Evolutionary conservation across 306 rosid species (phyloP).

Genomic region (Rosa chinensis): DNA sequence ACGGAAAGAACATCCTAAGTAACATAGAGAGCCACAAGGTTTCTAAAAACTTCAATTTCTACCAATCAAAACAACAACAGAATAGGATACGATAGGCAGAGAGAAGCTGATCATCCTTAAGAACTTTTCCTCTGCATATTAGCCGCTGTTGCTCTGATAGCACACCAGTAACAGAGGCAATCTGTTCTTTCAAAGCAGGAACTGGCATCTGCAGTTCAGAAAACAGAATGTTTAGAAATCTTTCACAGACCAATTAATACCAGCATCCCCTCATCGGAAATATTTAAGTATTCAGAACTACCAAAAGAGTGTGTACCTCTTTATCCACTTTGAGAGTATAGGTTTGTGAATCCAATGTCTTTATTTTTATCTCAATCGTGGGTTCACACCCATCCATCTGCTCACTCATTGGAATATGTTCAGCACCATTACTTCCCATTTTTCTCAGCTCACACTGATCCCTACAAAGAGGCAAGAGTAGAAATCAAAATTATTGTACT

Average conservation of each 20-base stretch:
- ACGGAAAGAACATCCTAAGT: neutral
- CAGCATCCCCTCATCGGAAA: neutral
- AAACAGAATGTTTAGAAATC: constrained; percentile 13
- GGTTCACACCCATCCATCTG: constrained; percentile 65
- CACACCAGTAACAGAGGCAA: constrained; percentile 68
- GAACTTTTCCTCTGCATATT: constrained; percentile 69
- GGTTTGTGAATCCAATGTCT: constrained; percentile 90
- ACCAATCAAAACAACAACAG: constrained; percentile 6
- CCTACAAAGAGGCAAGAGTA: constrained; percentile 27
- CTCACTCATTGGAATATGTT: constrained; percentile 34
- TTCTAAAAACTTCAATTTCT: neutral
- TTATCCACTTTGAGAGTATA: constrained; percentile 95
- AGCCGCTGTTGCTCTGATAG: constrained; percentile 59
- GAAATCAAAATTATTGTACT: constrained; percentile 3
- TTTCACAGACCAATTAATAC: neutral
- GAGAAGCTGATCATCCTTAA: constrained; percentile 64
- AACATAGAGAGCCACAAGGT: neutral
- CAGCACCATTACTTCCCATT: constrained; percentile 66
- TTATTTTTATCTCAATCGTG: constrained; percentile 83
- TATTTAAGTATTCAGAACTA: constrained; percentile 8
- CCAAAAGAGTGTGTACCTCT: constrained; percentile 51
- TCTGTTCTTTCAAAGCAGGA: constrained; percentile 59
- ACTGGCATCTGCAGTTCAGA: constrained; percentile 80
- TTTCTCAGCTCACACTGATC: constrained; percentile 36
- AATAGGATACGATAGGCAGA: constrained; percentile 67